A percentile compares a stretch with the other conserved stretches of the same genome.
Conservation (phyloP, 257 asterid genomes). For the Lycium ferocissimum region DNA sequence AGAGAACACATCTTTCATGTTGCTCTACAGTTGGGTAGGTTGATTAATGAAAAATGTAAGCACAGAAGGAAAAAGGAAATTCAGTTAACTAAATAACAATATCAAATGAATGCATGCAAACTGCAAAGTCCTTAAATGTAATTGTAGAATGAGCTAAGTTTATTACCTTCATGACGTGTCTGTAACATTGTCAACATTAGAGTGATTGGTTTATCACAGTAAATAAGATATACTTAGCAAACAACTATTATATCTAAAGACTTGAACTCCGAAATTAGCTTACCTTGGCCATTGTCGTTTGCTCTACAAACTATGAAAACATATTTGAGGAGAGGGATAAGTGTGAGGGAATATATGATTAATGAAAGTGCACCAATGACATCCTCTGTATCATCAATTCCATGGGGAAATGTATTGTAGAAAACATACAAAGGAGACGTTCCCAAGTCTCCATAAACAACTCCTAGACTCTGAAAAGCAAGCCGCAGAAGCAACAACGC, state of each 20-base stretch:
- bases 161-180: slow-evolving; percentile 3
- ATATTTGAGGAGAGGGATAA: slow-evolving; percentile 96
- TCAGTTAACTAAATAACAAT: slow-evolving; percentile 4
- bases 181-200: neutral
- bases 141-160: neutral
- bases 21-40: neutral
- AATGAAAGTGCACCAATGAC: slow-evolving; percentile 91
- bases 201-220: neutral
- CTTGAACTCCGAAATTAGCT: slow-evolving; percentile 26
- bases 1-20: neutral
- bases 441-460: slow-evolving; percentile 97
- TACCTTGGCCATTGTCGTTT: slow-evolving; percentile 97
- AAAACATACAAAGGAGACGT: slow-evolving; percentile 97
- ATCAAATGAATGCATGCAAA: slow-evolving; percentile 23
- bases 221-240: slow-evolving; percentile 11
- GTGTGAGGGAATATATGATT: slow-evolving; percentile 92
- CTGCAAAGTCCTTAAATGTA: neutral
- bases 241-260: neutral
- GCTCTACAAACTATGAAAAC: slow-evolving; percentile 99
- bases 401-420: slow-evolving; percentile 90
- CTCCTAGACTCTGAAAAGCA: slow-evolving; percentile 98
- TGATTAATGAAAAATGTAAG: neutral
- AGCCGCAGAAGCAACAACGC: slow-evolving; percentile 82
- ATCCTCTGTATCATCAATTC: slow-evolving; percentile 80
- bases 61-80: neutral